Percentiles rank a stretch among this genome's conserved stretches.
Conservation (phyloP, 192 early-diverging fungal species). For the Gryganskiella cystojenkinii region DNA sequence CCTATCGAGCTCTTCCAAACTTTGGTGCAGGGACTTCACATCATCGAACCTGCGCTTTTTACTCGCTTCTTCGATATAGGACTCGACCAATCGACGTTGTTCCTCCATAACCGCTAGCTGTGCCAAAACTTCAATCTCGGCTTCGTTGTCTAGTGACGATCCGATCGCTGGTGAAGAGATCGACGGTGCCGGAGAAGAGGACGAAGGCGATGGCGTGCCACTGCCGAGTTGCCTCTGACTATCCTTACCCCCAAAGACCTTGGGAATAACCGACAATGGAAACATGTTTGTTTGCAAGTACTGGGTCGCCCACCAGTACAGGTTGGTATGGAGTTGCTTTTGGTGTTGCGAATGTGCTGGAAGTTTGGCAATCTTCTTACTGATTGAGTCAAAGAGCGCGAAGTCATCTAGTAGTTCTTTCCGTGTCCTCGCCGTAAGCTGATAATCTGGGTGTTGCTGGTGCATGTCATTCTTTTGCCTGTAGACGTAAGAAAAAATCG, state of each 20-base stretch:
- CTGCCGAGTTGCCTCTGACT: conserved; percentile 11
- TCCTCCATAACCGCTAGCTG: conserved; percentile 72
- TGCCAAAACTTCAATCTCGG: conserved; percentile 41
- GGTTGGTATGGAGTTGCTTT: conserved; percentile 70
- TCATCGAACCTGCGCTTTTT: conserved; percentile 78
- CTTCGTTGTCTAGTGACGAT: conserved; percentile 28
- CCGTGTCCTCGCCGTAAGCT: conserved; percentile 68
- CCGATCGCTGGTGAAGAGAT: conserved; percentile 13
- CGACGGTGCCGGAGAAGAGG: conserved; percentile 35
- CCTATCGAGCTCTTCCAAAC: conserved; percentile 69
- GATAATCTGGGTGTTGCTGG: conserved; percentile 64
- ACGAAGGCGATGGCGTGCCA: conserved; percentile 9
- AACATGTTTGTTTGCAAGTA: conserved; percentile 86
- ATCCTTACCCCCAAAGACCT: conserved; percentile 51
- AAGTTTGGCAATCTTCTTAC: conserved; percentile 67
- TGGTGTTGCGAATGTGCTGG: conserved; percentile 58
- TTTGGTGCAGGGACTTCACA: conserved; percentile 68
- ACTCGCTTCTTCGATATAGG: conserved; percentile 73
- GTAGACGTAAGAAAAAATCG: conserved; percentile 1
- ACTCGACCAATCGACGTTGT: conserved; percentile 70
- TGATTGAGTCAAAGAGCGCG: conserved; percentile 67
- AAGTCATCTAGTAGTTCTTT: conserved; percentile 75
- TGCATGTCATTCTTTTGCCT: conserved; percentile 55
- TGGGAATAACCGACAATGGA: conserved; percentile 76
- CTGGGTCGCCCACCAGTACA: conserved; percentile 70